These are phyloP conservation scores for Phylloporus sp. DNA, from an alignment of 768 basidiomycete species.

Conservation along the genomic window DNA sequence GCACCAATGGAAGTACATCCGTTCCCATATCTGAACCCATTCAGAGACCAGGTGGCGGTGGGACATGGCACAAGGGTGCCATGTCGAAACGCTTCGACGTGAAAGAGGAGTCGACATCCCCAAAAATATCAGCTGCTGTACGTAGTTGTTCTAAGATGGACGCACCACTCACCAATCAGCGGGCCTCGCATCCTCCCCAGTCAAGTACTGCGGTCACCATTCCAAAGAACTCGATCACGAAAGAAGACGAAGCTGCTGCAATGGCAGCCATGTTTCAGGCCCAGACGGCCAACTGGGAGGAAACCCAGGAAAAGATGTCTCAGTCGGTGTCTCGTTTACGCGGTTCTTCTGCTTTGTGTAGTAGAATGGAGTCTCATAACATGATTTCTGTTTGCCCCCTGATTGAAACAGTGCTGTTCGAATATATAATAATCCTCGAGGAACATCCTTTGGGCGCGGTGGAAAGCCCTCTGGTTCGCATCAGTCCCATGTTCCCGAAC, in stretches of 20 bases:
- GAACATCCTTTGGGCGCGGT: constrained; percentile 58
- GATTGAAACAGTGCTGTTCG: constrained; percentile 56
- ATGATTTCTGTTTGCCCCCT: constrained; percentile 40
- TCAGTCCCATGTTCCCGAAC: constrained; percentile 56
- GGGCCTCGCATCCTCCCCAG: constrained; percentile 29
- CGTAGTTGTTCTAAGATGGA: constrained; percentile 30
- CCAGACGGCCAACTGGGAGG: constrained; percentile 93
- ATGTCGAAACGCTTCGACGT: constrained; percentile 91
- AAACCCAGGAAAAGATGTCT: constrained; percentile 99
- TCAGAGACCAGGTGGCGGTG: constrained; percentile 35
- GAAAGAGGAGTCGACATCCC: constrained; percentile 55
- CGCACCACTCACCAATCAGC: constrained; percentile 18
- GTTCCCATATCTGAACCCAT: constrained; percentile 49
- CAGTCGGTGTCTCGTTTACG: constrained; percentile 79
- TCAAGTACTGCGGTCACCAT: constrained; percentile 32
- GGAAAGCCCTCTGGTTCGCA: constrained; percentile 48
- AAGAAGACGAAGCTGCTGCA: constrained; percentile 87
- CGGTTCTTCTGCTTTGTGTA: constrained; percentile 57
- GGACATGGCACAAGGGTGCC: constrained; percentile 64
- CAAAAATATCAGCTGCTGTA: constrained; percentile 26
- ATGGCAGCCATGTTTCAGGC: constrained; percentile 99
- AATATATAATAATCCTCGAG: constrained; percentile 62
- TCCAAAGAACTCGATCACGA: constrained; percentile 42
- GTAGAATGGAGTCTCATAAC: constrained; percentile 74
- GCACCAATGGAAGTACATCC: constrained; percentile 37